Evolutionary conservation across 208 protist species (phyloP).

Genomic region (Naegleria lovaniensis): DNA sequence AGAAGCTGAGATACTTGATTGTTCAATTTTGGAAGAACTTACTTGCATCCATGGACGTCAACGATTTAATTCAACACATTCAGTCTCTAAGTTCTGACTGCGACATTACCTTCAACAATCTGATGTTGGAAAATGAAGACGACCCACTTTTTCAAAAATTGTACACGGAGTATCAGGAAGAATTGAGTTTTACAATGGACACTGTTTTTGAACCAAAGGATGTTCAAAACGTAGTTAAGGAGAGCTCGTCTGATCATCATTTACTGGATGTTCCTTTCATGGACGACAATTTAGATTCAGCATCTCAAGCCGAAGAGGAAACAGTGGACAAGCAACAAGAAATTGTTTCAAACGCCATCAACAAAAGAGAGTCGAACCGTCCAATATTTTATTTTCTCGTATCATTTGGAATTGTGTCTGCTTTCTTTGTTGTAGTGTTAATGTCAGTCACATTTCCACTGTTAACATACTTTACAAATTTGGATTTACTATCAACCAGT

Average conservation of each 20-base stretch:
- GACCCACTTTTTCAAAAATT: neutral
- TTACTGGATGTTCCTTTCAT: neutral
- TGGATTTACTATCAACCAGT: too few relatives aligned
- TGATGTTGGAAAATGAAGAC: neutral
- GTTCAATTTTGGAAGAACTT: neutral
- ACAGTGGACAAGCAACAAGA: neutral
- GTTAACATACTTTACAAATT: too few relatives aligned
- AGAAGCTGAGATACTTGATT: neutral
- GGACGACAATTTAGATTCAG: neutral
- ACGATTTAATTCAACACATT: neutral
- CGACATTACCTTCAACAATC: neutral
- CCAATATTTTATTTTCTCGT: neutral
- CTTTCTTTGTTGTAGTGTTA: neutral
- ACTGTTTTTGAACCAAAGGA: neutral
- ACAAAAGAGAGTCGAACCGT: neutral
- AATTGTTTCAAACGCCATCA: neutral
- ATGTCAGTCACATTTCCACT: neutral
- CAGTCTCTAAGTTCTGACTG: neutral
- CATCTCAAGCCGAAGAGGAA: neutral
- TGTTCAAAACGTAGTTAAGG: neutral
- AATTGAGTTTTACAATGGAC: neutral
- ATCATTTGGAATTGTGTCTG: neutral
- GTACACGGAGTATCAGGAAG: neutral
- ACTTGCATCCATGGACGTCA: neutral
- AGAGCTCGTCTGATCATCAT: neutral